Evolutionary conservation across 2,329 filamentous ascomycete genomes (phyloP).

Genomic region (Epichloe scottii): DNA sequence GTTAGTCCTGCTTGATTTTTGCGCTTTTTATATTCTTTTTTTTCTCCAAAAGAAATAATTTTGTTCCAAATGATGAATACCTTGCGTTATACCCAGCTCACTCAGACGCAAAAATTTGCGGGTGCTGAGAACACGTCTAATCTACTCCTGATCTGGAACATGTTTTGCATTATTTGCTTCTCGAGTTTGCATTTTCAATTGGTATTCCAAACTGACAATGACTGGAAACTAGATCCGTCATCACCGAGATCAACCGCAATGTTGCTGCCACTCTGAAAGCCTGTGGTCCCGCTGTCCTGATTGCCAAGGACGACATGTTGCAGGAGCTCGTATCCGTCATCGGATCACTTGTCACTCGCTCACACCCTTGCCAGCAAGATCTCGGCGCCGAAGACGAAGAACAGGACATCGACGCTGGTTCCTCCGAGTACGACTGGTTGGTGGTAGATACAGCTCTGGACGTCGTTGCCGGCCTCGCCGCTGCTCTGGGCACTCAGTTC

Average conservation of each 20-base stretch:
- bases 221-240: slow-evolving; percentile 50
- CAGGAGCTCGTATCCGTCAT: slow-evolving; percentile 67
- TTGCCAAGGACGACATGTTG: slow-evolving; percentile 53
- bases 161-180: slow-evolving; percentile 8
- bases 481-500: slow-evolving; percentile 70
- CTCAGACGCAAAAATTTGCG: slow-evolving; percentile 78
- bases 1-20: slow-evolving; percentile 27
- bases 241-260: slow-evolving; percentile 93
- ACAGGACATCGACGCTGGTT: slow-evolving; percentile 58
- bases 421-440: slow-evolving; percentile 95
- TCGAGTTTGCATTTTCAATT: not conserved
- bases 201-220: not conserved
- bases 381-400: slow-evolving; percentile 71
- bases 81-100: slow-evolving; percentile 98
- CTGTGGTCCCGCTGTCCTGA: slow-evolving; percentile 76
- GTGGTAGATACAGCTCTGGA: slow-evolving; percentile 91
- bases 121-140: slow-evolving; percentile 72
- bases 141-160: slow-evolving; percentile 23
- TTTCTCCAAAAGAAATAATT: not conserved
- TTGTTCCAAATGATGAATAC: slow-evolving; percentile 63
- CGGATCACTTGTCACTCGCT: slow-evolving; percentile 70
- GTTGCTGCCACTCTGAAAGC: slow-evolving; percentile 81
- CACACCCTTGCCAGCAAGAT: slow-evolving; percentile 87
- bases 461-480: slow-evolving; percentile 72
- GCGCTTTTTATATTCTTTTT: not conserved